Conservation (phyloP, 139 green algal genomes). For the Closterium sp. region DNA sequence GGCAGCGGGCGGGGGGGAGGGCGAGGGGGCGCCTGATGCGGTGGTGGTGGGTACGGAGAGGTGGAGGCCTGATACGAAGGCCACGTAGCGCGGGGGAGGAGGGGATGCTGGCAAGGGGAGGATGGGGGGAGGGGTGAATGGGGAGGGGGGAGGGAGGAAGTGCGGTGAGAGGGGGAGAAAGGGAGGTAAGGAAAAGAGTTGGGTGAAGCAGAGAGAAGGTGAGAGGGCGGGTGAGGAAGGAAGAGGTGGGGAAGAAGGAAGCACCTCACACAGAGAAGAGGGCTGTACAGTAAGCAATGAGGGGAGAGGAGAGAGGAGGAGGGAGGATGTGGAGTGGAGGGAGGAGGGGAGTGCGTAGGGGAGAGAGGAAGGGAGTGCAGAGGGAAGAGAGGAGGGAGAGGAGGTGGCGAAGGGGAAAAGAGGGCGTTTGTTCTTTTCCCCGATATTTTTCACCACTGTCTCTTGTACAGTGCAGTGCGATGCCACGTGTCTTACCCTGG, state of each 20-base stretch:
- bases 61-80: slow-evolving; percentile 84
- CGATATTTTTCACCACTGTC: not conserved
- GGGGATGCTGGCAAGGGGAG: not conserved
- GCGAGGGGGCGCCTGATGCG: not conserved
- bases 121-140: not conserved
- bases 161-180: not conserved
- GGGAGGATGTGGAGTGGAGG: too few relatives aligned
- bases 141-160: not conserved
- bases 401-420: too few relatives aligned
- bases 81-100: slow-evolving; percentile 54
- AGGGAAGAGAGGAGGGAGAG: too few relatives aligned
- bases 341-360: too few relatives aligned
- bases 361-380: too few relatives aligned
- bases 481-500: not conserved
- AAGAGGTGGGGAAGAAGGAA: too few relatives aligned
- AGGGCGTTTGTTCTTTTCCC: too few relatives aligned
- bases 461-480: not conserved
- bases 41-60: slow-evolving; percentile 37
- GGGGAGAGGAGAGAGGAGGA: too few relatives aligned
- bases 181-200: not conserved
- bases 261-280: too few relatives aligned
- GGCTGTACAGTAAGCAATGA: too few relatives aligned
- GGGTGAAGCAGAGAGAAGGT: not conserved
- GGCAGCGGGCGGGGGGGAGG: not conserved
- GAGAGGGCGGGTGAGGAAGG: not conserved